Evolutionary conservation across 148 eudicot genomes (phyloP), one percentile per base, ranked within the genome.

Genomic region (Drosera capensis): DNA sequence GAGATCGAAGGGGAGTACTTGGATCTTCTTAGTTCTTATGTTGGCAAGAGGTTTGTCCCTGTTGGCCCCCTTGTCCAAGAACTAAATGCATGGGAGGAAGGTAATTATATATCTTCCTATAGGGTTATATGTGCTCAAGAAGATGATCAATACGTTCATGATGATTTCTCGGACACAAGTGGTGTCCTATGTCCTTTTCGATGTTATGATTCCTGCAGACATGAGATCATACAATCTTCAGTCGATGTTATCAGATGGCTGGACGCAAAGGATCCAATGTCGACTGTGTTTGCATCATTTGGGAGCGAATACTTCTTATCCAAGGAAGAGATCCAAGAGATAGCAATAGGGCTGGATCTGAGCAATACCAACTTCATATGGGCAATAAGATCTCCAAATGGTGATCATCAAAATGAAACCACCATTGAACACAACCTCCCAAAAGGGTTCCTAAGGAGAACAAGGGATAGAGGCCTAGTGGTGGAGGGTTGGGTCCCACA

Each of bases 401-500:
- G 70, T 8, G 52, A 54, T 35, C 23, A 38, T 11, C 40, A 14
- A 2, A 48, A 9, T 12, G 8, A n/a, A n/a, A n/a, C n/a, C n/a
- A n/a, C n/a, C n/a, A n/a, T 53, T 23, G 15, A 49, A 28, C 41
- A 54, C 1, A 43, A 14, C 3, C 40, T 65, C 7, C 70, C 70
- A 0, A 24, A 48, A 19, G 60, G 60, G 20, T 65, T 65, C 40
- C 40, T 53, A 0, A 56, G 59, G 13, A 59, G 52, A 17, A 48
- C 54, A 1, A 45, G 54, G 31, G 50, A 54, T 11, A 59, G 65
- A 41, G 70, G 70, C 1, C 19, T 18, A 7, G 43, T 65, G 9
- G 45, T 52, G 14, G 60, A 65, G 45, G 49, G 59, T 17, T 65
- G 70, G 70, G 70, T 65, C 1, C 70, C 70, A 3, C 70, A 65